phyloP scores from a whole-genome alignment of 2,329 filamentous ascomycete species.

The Albifimbria verrucaria region DNA sequence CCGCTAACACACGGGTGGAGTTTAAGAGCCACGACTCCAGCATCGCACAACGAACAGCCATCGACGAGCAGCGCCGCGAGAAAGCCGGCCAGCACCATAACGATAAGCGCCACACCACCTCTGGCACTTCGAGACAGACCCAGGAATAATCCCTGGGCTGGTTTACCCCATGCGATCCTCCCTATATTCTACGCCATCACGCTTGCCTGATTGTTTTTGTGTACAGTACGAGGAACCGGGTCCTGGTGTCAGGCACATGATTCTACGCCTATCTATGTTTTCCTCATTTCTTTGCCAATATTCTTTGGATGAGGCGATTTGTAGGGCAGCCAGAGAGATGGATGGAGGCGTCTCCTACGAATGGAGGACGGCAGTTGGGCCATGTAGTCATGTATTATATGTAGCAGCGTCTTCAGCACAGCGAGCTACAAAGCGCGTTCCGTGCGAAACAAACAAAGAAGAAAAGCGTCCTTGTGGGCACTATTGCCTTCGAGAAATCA shows the following conservation, averaged over 20 bases:
- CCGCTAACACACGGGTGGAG: constrained; percentile 82
- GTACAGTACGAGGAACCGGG: constrained; percentile 5
- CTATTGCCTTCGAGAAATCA: neutral
- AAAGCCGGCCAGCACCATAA: constrained; percentile 57
- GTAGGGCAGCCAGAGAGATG: neutral
- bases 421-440: neutral
- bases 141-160: constrained; percentile 22
- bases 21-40: constrained; percentile 97
- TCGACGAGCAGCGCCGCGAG: constrained; percentile 88
- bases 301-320: neutral
- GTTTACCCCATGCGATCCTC: neutral
- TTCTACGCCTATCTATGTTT: constrained; percentile 1
- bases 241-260: neutral
- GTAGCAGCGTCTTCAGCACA: neutral
- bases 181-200: neutral
- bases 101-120: constrained; percentile 34
- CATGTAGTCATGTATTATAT: neutral
- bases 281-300: neutral
- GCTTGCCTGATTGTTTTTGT: neutral
- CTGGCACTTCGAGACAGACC: constrained; percentile 27
- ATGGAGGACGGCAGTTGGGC: neutral
- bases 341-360: neutral
- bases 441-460: neutral
- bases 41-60: constrained; percentile 85
- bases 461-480: neutral